phyloP scores from a whole-genome alignment of 108 stramenopile genomes.

The Pelagomonas calceolata region DNA sequence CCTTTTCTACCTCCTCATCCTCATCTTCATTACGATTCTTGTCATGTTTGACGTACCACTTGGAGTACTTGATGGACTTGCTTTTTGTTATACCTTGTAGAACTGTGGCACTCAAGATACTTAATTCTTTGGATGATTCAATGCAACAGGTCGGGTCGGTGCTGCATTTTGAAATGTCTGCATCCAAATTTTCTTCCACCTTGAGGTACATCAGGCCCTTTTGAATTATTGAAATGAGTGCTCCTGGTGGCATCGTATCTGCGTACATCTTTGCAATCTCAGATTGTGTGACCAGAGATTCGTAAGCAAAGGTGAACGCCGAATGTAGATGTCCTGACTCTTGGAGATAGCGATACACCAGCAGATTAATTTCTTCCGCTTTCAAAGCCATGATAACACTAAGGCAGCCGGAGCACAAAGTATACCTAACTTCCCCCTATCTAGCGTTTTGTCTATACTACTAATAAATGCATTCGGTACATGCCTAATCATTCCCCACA shows the following conservation, averaged over 20 bases:
- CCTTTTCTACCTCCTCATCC: neutral
- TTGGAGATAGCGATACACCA: constrained; percentile 80
- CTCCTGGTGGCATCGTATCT: constrained; percentile 56
- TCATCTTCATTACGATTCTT: neutral
- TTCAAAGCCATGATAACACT: too few species aligned
- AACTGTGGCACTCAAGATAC: too few species aligned
- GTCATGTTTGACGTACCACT: neutral
- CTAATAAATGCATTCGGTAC: too few species aligned
- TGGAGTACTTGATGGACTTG: neutral
- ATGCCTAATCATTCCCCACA: too few species aligned
- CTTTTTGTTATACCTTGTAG: too few species aligned
- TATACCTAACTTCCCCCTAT: too few species aligned
- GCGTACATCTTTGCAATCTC: neutral
- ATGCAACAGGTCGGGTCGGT: too few species aligned
- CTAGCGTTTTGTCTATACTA: too few species aligned
- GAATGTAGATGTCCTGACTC: constrained; percentile 58
- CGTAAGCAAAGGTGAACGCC: constrained; percentile 85
- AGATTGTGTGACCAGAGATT: constrained; percentile 70
- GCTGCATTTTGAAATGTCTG: too few species aligned
- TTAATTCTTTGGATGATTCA: too few species aligned
- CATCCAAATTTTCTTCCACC: neutral
- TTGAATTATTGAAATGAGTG: constrained; percentile 66
- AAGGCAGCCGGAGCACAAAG: too few species aligned
- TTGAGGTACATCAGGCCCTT: constrained; percentile 75
- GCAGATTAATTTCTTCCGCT: constrained; percentile 78